Evolutionary conservation across 1,284 basidiomycete genomes (phyloP).

Genomic region (Trametes polyzona): DNA sequence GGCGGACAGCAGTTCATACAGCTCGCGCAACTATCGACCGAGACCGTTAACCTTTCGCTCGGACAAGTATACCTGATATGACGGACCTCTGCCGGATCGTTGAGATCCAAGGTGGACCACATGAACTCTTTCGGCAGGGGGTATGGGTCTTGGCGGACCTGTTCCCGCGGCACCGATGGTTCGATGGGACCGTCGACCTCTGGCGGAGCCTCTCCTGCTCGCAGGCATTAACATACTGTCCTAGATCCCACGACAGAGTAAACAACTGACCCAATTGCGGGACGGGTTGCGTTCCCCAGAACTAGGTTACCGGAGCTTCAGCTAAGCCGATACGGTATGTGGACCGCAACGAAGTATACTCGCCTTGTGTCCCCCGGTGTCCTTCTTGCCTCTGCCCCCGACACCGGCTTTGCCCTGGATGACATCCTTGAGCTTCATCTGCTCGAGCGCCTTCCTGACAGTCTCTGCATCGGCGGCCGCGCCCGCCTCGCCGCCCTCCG

Average conservation of each 20-base stretch:
- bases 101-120: slow-evolving; percentile 88
- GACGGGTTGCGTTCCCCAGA: slow-evolving; percentile 97
- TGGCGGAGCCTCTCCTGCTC: slow-evolving; percentile 65
- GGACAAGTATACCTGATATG: slow-evolving; percentile 1
- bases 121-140: slow-evolving; percentile 92
- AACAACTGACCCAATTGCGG: slow-evolving; percentile 70
- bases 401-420: slow-evolving; percentile 71
- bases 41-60: background rate
- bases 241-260: background rate
- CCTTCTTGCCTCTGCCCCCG: slow-evolving; percentile 75
- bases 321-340: slow-evolving; percentile 5
- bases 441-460: slow-evolving; percentile 63
- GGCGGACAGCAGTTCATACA: slow-evolving; percentile 89
- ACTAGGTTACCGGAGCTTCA: slow-evolving; percentile 50
- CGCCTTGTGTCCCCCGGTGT: slow-evolving; percentile 88
- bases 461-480: slow-evolving; percentile 59
- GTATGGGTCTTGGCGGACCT: slow-evolving; percentile 88
- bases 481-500: slow-evolving; percentile 53
- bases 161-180: slow-evolving; percentile 72
- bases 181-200: slow-evolving; percentile 90
- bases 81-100: slow-evolving; percentile 70
- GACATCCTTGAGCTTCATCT: slow-evolving; percentile 75
- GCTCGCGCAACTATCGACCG: slow-evolving; percentile 76
- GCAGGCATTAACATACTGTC: background rate
- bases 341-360: slow-evolving; percentile 22